Evolutionary conservation across 805 yeast genomes (phyloP).

Genomic region (Cyberlindnera subsufficiens): DNA sequence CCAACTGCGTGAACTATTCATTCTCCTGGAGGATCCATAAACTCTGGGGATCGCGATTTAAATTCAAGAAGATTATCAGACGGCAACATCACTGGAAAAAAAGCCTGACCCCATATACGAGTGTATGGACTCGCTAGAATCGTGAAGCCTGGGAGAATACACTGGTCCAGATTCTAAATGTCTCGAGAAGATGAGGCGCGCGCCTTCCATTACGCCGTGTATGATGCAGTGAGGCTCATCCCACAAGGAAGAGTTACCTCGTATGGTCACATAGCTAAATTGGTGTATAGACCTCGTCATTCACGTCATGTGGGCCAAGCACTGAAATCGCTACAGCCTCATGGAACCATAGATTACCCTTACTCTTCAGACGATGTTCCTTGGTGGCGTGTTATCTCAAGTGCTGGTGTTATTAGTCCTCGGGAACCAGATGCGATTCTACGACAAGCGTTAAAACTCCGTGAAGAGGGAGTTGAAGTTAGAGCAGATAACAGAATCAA

Average conservation of each 20-base stretch:
- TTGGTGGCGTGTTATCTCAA: slow-evolving; percentile 75
- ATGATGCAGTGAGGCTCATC: slow-evolving; percentile 42
- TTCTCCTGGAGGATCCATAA: too few species aligned
- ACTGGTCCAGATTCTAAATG: slow-evolving; percentile 2
- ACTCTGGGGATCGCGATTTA: too few species aligned
- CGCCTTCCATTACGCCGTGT: slow-evolving; percentile 59
- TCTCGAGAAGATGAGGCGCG: slow-evolving; percentile 37
- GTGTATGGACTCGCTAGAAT: background rate
- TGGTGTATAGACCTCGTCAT: slow-evolving; percentile 56
- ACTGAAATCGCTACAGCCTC: slow-evolving; percentile 43
- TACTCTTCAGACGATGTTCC: slow-evolving; percentile 11
- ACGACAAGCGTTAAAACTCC: slow-evolving; percentile 40
- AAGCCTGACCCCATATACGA: background rate
- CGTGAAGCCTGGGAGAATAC: background rate
- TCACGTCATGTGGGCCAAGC: slow-evolving; percentile 74
- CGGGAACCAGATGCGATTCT: slow-evolving; percentile 38
- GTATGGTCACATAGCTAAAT: slow-evolving; percentile 72
- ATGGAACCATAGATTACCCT: slow-evolving; percentile 6
- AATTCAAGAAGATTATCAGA: too few species aligned
- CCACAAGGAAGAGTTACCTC: slow-evolving; percentile 63
- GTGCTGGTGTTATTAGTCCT: slow-evolving; percentile 58
- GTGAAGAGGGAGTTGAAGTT: slow-evolving; percentile 44
- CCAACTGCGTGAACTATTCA: too few species aligned
- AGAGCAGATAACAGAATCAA: slow-evolving; percentile 27
- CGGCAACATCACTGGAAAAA: too few species aligned